A percentile compares a stretch with the other conserved stretches of the same genome.
Evolutionary conservation across 75 land plant genomes (phyloP).

Genomic region (Isoetes taiwanensis): DNA sequence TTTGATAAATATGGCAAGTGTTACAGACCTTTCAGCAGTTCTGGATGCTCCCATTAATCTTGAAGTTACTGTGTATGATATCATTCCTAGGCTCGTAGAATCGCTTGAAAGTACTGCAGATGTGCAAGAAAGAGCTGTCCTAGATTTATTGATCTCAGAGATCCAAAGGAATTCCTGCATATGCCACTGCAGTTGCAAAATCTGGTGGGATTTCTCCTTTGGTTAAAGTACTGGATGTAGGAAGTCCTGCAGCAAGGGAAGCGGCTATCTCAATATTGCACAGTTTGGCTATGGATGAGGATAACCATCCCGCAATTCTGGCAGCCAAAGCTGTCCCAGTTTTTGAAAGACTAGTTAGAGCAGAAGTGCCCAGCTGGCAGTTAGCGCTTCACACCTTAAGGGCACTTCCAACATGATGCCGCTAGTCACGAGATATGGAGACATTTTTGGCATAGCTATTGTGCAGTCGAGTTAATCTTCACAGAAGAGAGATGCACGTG

Average conservation of each 20-base stretch:
- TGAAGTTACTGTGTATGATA: slow-evolving; percentile 56
- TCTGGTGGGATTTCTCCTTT: slow-evolving; percentile 65
- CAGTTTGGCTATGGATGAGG: slow-evolving; percentile 58
- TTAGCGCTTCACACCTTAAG: slow-evolving; percentile 49
- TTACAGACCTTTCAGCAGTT: slow-evolving; percentile 14
- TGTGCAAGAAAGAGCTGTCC: slow-evolving; percentile 36
- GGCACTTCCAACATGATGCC: slow-evolving; percentile 32
- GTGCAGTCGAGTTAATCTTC: too few relatives aligned
- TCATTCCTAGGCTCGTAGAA: slow-evolving; percentile 50
- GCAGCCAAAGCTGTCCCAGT: slow-evolving; percentile 51
- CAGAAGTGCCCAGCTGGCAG: slow-evolving; percentile 40
- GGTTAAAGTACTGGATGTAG: slow-evolving; percentile 44
- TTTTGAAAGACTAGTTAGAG: slow-evolving; percentile 35
- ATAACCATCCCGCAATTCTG: slow-evolving; percentile 60
- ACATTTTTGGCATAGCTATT: too few relatives aligned
- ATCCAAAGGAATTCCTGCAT: slow-evolving; percentile 40
- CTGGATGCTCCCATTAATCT: slow-evolving; percentile 23
- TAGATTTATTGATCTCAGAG: slow-evolving; percentile 39
- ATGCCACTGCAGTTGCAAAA: slow-evolving; percentile 42
- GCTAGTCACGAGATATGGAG: too few relatives aligned
- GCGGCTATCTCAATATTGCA: slow-evolving; percentile 54
- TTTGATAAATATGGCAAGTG: slow-evolving; percentile 34
- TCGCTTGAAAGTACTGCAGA: slow-evolving; percentile 28
- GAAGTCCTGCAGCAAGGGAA: slow-evolving; percentile 33
- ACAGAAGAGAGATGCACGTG: too few relatives aligned